phyloP scores from a whole-genome alignment of 176 grass and related monocot genomes.

The Zea mays region DNA sequence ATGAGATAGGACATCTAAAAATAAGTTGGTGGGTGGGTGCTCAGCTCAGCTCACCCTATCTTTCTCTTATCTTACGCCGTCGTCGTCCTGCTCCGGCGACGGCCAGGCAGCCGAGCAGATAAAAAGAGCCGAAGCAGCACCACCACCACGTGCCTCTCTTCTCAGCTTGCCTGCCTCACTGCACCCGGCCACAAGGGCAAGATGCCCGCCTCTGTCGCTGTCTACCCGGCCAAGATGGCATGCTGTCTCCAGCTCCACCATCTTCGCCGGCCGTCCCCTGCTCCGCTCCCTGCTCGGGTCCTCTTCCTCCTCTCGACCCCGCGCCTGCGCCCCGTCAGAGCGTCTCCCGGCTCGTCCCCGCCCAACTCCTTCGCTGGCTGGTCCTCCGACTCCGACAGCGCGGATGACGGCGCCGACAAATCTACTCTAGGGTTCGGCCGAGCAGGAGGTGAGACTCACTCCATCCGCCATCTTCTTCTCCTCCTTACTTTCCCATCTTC shows the following conservation, averaged over 20 bases:
- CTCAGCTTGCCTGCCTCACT: neutral
- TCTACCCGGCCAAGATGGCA: neutral
- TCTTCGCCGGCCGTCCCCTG: constrained; percentile 15
- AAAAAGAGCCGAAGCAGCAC: neutral
- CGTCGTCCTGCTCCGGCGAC: neutral
- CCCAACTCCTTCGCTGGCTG: constrained; percentile 71
- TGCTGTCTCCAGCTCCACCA: constrained; percentile 58
- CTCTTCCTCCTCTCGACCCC: constrained; percentile 20
- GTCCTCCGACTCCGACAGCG: constrained; percentile 46
- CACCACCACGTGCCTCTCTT: neutral
- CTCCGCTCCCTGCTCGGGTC: constrained; percentile 13
- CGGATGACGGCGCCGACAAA: constrained; percentile 22
- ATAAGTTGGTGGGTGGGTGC: neutral
- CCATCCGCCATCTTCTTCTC: neutral
- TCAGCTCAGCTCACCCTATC: constrained; percentile 1
- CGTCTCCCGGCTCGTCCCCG: neutral
- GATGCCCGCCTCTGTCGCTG: constrained; percentile 19
- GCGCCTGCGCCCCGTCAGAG: constrained; percentile 30
- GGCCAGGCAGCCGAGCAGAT: neutral
- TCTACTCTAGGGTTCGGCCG: constrained; percentile 28
- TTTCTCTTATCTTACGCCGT: neutral
- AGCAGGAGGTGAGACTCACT: constrained; percentile 27
- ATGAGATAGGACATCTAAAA: too few species aligned
- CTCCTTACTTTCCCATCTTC: neutral
- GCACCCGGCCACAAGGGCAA: neutral